Percentiles rank a stretch among this genome's conserved stretches.
Conservation (phyloP, 495 filamentous ascomycete species). For the Annulohypoxylon maeteangense region DNA sequence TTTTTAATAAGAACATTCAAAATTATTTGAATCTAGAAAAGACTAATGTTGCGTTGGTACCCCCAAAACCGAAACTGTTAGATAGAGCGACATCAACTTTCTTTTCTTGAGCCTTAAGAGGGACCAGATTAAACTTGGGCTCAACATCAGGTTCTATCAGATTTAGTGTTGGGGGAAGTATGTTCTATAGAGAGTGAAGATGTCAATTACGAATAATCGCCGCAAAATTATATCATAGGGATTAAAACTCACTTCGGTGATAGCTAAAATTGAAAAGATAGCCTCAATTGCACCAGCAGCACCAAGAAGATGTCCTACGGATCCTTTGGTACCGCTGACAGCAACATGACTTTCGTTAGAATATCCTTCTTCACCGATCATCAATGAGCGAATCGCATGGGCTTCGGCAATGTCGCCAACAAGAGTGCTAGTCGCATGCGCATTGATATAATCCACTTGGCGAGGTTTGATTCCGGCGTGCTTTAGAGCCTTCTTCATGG, state of each 20-base stretch:
- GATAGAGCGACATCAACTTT: conserved; percentile 80
- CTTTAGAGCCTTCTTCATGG: conserved; percentile 85
- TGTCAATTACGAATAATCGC: conserved; percentile 33
- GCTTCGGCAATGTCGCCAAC: conserved; percentile 93
- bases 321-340: conserved; percentile 93
- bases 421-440: conserved; percentile 88
- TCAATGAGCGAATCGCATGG: conserved; percentile 78
- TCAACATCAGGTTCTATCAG: conserved; percentile 73
- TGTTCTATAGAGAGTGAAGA: conserved; percentile 62
- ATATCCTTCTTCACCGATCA: conserved; percentile 77
- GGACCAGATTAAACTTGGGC: conserved; percentile 89
- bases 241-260: conserved; percentile 71
- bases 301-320: conserved; percentile 90
- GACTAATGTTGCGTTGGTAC: conserved; percentile 91
- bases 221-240: background rate
- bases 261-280: conserved; percentile 80
- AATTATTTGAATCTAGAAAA: conserved; percentile 60
- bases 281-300: conserved; percentile 92
- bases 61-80: conserved; percentile 98
- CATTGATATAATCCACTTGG: conserved; percentile 91
- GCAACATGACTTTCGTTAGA: conserved; percentile 72
- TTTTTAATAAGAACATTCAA: background rate
- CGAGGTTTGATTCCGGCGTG: conserved; percentile 74
- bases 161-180: conserved; percentile 89
- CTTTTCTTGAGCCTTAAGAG: conserved; percentile 73